Conservation (phyloP, 768 basidiomycete genomes). For the Lentinula sp. region DNA sequence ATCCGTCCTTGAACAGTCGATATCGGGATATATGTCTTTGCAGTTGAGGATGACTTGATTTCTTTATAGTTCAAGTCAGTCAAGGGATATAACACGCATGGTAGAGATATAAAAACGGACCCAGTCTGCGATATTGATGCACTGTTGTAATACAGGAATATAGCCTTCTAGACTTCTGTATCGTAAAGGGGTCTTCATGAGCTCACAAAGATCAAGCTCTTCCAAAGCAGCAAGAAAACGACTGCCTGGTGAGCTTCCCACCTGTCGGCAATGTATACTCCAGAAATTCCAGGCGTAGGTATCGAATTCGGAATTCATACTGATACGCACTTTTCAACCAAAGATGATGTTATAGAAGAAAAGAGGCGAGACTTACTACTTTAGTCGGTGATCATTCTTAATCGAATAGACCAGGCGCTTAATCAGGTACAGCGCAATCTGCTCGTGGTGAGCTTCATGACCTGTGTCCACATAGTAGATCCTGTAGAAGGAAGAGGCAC, state of each 20-base stretch:
- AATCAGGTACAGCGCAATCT: not conserved
- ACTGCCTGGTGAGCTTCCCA: not conserved
- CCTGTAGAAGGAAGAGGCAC: too few relatives aligned
- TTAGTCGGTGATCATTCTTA: not conserved
- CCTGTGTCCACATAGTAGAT: conserved; percentile 20
- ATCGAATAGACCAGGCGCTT: not conserved
- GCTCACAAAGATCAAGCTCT: not conserved
- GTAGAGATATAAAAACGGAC: not conserved
- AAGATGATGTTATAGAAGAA: too few relatives aligned
- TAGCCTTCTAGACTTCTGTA: not conserved
- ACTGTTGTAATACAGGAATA: not conserved
- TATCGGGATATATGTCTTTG: not conserved
- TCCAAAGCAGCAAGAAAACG: not conserved
- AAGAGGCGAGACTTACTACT: not conserved
- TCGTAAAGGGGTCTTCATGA: not conserved
- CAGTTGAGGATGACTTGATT: not conserved
- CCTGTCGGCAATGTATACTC: not conserved
- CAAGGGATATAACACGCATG: not conserved
- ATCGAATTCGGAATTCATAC: not conserved
- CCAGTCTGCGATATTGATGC: not conserved
- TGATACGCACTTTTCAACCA: too few relatives aligned
- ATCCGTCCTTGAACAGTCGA: not conserved
- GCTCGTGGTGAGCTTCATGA: not conserved
- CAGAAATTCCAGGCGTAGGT: not conserved
- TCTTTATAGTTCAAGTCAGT: not conserved